Conservation (phyloP, 2,329 filamentous ascomycete species). For the Microsporum audouinii region DNA sequence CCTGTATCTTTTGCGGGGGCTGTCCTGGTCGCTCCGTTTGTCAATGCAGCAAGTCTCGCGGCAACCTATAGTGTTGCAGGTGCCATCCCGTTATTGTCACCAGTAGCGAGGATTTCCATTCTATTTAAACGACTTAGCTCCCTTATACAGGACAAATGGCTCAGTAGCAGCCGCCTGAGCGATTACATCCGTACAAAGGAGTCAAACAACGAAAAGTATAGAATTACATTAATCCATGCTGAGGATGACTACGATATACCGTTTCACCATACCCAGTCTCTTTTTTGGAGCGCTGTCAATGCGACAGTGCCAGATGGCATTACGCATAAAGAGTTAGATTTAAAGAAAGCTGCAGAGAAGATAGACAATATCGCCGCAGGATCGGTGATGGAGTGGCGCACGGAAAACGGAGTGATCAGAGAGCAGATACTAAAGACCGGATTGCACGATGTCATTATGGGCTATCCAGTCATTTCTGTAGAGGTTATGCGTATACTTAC, state of each 20-base stretch:
- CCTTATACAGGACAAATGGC: conserved; percentile 43
- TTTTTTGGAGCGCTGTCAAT: conserved; percentile 48
- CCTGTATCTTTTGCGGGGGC: conserved; percentile 43
- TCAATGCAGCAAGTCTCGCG: conserved; percentile 43
- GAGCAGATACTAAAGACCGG: conserved; percentile 47
- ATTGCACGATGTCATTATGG: conserved; percentile 49
- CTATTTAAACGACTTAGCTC: conserved; percentile 38
- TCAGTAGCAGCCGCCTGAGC: conserved; percentile 40
- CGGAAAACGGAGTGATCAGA: conserved; percentile 39
- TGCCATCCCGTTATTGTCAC: conserved; percentile 43
- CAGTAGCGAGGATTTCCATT: conserved; percentile 39
- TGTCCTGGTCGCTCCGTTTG: conserved; percentile 48
- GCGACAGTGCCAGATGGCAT: conserved; percentile 32
- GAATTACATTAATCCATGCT: conserved; percentile 26
- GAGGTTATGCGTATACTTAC: conserved; percentile 33
- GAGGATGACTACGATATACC: conserved; percentile 28
- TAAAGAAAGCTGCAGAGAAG: conserved; percentile 32
- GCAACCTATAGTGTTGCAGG: conserved; percentile 49
- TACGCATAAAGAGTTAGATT: conserved; percentile 37
- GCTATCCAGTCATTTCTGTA: conserved; percentile 43
- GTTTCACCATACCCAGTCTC: conserved; percentile 34
- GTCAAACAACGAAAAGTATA: conserved; percentile 17
- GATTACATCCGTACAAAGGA: conserved; percentile 29
- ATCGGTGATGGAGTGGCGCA: conserved; percentile 39
- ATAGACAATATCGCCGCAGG: conserved; percentile 39